Conservation (phyloP, 768 basidiomycete genomes). For the Suillus paluster region DNA sequence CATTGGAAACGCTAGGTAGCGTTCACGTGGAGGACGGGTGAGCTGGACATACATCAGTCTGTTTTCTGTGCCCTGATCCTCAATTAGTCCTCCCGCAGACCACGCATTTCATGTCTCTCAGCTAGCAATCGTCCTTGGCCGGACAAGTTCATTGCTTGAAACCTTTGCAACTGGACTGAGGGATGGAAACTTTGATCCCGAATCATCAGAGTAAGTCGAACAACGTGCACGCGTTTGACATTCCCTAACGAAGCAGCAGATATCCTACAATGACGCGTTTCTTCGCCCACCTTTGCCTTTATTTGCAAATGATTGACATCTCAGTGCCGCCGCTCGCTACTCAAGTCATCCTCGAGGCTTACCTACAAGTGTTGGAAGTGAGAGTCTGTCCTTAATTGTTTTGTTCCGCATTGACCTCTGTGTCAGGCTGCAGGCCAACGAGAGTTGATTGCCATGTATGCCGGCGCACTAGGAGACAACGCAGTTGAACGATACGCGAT, state of each 20-base stretch:
- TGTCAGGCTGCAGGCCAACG: conserved; percentile 73
- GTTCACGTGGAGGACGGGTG: conserved; percentile 70
- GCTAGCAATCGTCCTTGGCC: conserved; percentile 73
- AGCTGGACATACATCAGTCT: conserved; percentile 19
- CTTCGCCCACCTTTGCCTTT: conserved; percentile 92
- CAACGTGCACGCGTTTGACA: conserved; percentile 8
- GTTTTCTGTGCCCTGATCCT: conserved; percentile 11
- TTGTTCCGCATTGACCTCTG: background rate
- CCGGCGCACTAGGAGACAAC: conserved; percentile 86
- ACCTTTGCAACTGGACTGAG: conserved; percentile 64
- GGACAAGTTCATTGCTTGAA: conserved; percentile 69
- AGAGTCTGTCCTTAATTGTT: conserved; percentile 18
- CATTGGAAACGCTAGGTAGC: conserved; percentile 60
- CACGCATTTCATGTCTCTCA: conserved; percentile 86
- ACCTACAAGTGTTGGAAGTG: conserved; percentile 87
- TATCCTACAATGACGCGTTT: conserved; percentile 82
- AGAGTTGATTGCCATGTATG: conserved; percentile 92
- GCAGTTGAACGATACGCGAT: conserved; percentile 91
- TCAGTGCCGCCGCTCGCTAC: conserved; percentile 73
- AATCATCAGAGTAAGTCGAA: conserved; percentile 59
- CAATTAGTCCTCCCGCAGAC: conserved; percentile 57
- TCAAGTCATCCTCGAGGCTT: conserved; percentile 85
- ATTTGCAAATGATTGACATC: conserved; percentile 80
- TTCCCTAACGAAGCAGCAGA: conserved; percentile 38
- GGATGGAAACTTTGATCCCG: conserved; percentile 51